Percentiles rank a stretch among this genome's conserved stretches.
phyloP scores from a whole-genome alignment of 176 grass and related monocot genomes.

The Oropetium thomaeum region DNA sequence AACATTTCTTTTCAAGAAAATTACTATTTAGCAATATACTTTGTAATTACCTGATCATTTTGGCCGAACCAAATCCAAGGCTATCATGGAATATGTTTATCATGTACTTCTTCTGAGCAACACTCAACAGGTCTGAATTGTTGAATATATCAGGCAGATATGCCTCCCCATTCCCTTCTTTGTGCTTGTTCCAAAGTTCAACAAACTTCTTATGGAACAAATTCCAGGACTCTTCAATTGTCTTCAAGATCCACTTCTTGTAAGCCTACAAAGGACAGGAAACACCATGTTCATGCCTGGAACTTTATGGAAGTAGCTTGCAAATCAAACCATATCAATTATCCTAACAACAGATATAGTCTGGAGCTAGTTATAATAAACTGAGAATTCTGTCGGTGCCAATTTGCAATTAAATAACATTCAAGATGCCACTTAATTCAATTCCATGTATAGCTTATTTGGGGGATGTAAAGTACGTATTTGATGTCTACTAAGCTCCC shows the following conservation, averaged over 20 bases:
- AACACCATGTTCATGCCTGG: neutral
- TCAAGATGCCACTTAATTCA: conserved; percentile 13
- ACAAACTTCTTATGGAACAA: conserved; percentile 75
- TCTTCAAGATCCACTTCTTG: conserved; percentile 82
- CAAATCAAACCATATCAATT: neutral
- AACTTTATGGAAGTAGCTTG: neutral
- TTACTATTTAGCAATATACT: neutral
- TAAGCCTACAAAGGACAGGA: conserved; percentile 37
- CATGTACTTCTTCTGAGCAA: conserved; percentile 85
- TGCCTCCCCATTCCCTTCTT: conserved; percentile 75
- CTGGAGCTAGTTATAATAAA: neutral
- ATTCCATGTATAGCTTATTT: neutral
- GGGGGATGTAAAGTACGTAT: neutral
- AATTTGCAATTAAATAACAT: neutral
- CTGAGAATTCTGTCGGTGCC: neutral
- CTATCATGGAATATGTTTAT: conserved; percentile 74
- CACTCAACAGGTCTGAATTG: conserved; percentile 42
- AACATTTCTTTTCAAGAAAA: neutral
- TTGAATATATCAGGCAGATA: conserved; percentile 76
- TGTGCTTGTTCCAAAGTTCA: conserved; percentile 75
- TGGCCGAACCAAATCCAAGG: conserved; percentile 93
- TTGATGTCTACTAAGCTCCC: neutral
- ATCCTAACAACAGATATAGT: neutral
- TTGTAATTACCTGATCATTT: conserved; percentile 85
- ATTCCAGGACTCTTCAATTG: conserved; percentile 62